A percentile compares a stretch with the other conserved stretches of the same genome.
Evolutionary conservation across 2,329 filamentous ascomycete genomes (phyloP).

Genomic region (Beauveria asiatica): DNA sequence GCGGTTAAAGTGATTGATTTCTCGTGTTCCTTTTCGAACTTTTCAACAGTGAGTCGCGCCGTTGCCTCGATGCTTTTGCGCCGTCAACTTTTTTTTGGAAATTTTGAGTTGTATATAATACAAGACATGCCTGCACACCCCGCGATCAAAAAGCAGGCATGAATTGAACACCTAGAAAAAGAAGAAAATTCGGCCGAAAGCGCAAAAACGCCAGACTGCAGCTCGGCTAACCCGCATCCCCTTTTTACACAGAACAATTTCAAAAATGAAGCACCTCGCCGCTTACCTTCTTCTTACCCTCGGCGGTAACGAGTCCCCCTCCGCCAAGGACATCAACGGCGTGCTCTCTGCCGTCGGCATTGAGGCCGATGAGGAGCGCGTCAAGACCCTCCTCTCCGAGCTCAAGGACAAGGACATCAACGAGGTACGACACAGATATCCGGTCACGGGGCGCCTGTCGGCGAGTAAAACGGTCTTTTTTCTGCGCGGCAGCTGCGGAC

Average conservation of each 20-base stretch:
- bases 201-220: background rate
- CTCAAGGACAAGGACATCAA: slow-evolving; percentile 87
- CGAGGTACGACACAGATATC: slow-evolving; percentile 56
- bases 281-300: slow-evolving; percentile 96
- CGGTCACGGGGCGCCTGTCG: background rate
- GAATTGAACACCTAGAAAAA: background rate
- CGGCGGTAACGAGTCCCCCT: slow-evolving; percentile 84
- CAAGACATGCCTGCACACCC: background rate
- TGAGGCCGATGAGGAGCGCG: slow-evolving; percentile 82
- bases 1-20: slow-evolving; percentile 99
- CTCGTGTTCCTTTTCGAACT: slow-evolving; percentile 60
- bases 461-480: background rate
- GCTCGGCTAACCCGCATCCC: slow-evolving; percentile 2
- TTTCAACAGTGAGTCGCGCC: slow-evolving; percentile 26
- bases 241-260: slow-evolving; percentile 27
- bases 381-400: slow-evolving; percentile 81
- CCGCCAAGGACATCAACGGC: slow-evolving; percentile 73
- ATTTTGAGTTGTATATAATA: background rate
- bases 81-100: background rate
- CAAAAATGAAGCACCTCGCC: slow-evolving; percentile 99
- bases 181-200: background rate
- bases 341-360: slow-evolving; percentile 93
- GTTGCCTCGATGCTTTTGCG: background rate
- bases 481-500: background rate
- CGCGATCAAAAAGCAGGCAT: background rate